These are phyloP conservation scores for Eutrema salsugineum DNA, from an alignment of 441 rosid species.

Conservation along the genomic window DNA sequence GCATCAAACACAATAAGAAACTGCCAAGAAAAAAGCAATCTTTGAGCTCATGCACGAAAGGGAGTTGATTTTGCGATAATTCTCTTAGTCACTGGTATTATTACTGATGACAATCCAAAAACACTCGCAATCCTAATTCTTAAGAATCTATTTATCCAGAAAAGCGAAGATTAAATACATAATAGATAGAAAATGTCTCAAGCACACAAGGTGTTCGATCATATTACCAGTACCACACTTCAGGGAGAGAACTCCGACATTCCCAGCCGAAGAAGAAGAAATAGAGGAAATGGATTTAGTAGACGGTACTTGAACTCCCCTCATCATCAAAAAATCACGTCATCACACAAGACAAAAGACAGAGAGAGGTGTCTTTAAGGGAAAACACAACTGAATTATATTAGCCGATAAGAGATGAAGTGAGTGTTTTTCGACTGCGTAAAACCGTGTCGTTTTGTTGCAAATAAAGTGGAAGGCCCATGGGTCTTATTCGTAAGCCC, in stretches of 20 bases:
- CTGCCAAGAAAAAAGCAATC: background rate
- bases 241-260: background rate
- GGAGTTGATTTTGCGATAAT: background rate
- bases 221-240: constrained; percentile 16
- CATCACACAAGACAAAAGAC: background rate
- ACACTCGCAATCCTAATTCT: background rate
- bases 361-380: background rate
- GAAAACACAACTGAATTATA: too few species aligned
- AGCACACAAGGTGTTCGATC: constrained; percentile 30
- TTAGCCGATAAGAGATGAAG: too few species aligned
- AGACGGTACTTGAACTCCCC: constrained; percentile 3
- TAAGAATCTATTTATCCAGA: background rate
- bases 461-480: too few species aligned
- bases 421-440: too few species aligned
- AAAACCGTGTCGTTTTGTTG: too few species aligned
- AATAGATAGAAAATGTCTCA: background rate
- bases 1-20: background rate
- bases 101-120: background rate
- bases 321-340: background rate
- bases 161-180: background rate
- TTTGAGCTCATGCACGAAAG: background rate
- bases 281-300: background rate
- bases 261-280: background rate
- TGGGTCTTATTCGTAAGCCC: too few species aligned
- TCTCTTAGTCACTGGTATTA: background rate